Evolutionary conservation across 495 filamentous ascomycete species (phyloP).

Genomic region (Annulohypoxylon maeteangense): DNA sequence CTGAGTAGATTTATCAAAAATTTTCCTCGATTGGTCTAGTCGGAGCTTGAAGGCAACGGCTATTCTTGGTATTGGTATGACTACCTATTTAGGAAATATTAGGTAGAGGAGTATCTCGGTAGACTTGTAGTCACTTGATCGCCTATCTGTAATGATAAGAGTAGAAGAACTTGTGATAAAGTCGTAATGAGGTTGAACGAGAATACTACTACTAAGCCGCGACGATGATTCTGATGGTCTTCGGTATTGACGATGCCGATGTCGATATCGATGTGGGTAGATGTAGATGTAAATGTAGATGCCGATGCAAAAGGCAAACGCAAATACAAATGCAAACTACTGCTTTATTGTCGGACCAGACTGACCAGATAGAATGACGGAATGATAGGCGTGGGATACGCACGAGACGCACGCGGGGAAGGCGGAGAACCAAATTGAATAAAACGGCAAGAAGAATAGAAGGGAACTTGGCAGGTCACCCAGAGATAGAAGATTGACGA

Average conservation of each 20-base stretch:
- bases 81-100: conserved; percentile 22
- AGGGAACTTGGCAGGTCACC: conserved; percentile 52
- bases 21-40: conserved; percentile 27
- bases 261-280: background rate
- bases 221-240: conserved; percentile 18
- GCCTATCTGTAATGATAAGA: conserved; percentile 10
- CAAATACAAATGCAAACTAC: conserved; percentile 1
- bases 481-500: conserved; percentile 50
- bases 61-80: background rate
- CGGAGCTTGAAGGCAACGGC: background rate
- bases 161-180: conserved; percentile 1
- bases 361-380: conserved; percentile 9
- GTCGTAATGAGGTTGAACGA: conserved; percentile 16
- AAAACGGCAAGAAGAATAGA: conserved; percentile 53
- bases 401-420: conserved; percentile 22
- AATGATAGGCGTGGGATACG: conserved; percentile 6
- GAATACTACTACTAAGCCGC: conserved; percentile 20
- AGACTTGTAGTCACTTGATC: conserved; percentile 12
- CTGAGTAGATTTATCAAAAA: conserved; percentile 42
- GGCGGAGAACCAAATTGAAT: conserved; percentile 33
- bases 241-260: background rate
- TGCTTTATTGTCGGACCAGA: conserved; percentile 14
- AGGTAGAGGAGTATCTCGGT: conserved; percentile 8
- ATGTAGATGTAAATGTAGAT: background rate
- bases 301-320: background rate